These are phyloP conservation scores for Fonsecaea monophora DNA, from an alignment of 2,329 filamentous ascomycete genomes.

Conservation along the genomic window DNA sequence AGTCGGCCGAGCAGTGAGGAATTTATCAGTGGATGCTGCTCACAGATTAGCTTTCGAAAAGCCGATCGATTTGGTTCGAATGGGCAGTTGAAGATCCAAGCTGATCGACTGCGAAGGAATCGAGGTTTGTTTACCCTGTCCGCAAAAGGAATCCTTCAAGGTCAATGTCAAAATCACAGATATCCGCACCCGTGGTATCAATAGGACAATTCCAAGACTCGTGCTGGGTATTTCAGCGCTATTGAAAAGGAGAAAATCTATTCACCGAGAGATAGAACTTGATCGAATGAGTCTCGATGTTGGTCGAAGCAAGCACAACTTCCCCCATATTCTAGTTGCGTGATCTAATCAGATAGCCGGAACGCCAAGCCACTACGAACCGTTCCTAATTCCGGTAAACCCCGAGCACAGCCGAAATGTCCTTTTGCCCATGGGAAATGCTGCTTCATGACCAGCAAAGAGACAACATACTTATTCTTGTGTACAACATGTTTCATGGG, in stretches of 20 bases:
- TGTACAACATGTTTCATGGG: neutral
- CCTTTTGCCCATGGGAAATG: neutral
- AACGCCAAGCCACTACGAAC: neutral
- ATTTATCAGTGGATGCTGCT: neutral
- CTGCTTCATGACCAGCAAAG: neutral
- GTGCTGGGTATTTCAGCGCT: neutral
- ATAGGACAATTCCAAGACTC: neutral
- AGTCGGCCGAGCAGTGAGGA: neutral
- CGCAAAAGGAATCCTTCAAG: neutral
- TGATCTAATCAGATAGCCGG: constrained; percentile 4
- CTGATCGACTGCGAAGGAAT: neutral
- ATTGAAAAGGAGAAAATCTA: neutral
- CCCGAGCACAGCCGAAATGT: neutral
- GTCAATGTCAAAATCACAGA: neutral
- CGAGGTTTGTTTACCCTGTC: constrained; percentile 4
- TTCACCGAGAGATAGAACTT: neutral
- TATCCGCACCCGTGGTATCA: neutral
- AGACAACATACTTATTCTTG: no score
- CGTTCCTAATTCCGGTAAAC: neutral
- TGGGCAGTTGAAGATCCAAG: neutral
- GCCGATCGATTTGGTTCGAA: neutral
- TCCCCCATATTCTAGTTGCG: neutral
- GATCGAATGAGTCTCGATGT: neutral
- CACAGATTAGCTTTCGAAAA: neutral
- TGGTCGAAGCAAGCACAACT: neutral